Base-by-base conservation (phyloP, 345 rosid genomes). In the Geranium brycei region DNA sequence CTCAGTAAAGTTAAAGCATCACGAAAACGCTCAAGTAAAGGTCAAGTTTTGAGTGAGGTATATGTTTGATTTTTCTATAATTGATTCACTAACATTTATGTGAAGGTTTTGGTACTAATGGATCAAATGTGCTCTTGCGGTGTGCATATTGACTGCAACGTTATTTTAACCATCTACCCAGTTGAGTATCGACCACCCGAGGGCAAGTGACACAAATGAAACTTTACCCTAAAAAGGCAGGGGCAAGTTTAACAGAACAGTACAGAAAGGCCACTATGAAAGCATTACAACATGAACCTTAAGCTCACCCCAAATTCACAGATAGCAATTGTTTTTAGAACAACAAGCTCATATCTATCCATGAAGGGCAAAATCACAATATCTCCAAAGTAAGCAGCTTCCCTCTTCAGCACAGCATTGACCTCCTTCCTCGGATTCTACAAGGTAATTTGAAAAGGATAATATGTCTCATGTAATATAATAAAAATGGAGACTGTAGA, bases 281-380 rank as follows among this genome's bases (percentile, higher is more conserved):
- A 38, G 51, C 28, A 23, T 23, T 23, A 23, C 28, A 23, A 23
- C 28, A 23, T 23, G 28, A 23, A 23, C 28, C 28, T 23, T 23
- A 23, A 53, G 74, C 88, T 77, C 81, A 90, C 99, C 88, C 96
- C 99, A 86, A 82, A 93, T 76, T 88, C 96, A 76, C 96, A 88
- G 56, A 93, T 90, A 56, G 96, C 89, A 65, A 93, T 87, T 19
- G 97, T 90, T 81, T 93, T 93, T 18, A 93, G 95, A 75, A 93
- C 99, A 65, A 93, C 92, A 30, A 93, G 92, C 76, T 93, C 99
- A 40, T 93, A 88, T 32, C 85, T 96, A 75, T 93, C 99, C 96
- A 93, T 90, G 75, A 93, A 93, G 23, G 97, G 97, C 62, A 90
- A 78, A 69, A 90, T 83, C 67, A 93, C 84, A 77, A 83, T 77